Evolutionary conservation across 129 eudicot species (phyloP), one percentile per base, ranked within the genome.

Genomic region (Logfia minima): DNA sequence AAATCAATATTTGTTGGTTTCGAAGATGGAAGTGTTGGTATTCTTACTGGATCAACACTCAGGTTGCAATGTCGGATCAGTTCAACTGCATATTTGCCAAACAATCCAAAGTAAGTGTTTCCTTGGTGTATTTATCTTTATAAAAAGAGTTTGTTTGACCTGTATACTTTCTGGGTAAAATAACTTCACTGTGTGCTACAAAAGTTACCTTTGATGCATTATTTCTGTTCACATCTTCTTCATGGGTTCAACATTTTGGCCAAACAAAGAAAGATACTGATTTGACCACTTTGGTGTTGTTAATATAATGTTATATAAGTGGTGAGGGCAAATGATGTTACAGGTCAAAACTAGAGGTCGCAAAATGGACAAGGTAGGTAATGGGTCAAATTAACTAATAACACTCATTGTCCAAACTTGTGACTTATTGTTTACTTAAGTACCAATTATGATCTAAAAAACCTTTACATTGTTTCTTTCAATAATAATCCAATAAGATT

Each of bases 11-110:
- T 76, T 61, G 97, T 88, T 35, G 78, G 92, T 70, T 88, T 85
- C 66, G 89, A 91, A 73, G 95, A 91, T 55, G 97, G 92, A 72
- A 86, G 97, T 82, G 82, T 91, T n/a, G 89, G 90, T 70, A 86
- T 91, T 83, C 92, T 91, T 26, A 87, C 94, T 68, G 89, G 94
- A 51, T 75, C 92, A 66, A 85, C 88, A 51, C 89, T 91, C 41
- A 86, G 87, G 82, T 81, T 88, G 78, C 90, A 92, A 68, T 91
- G 97, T 59, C 88, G 90, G 51, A 84, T 91, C 32, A 87, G 77
- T 85, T 87, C 92, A 66, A 77, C 85, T 21, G 83, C 97, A 3
- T 91, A 91, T 77, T 75, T 91, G 66, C 87, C 95, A 48, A 45
- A 76, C 66, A 91, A 83, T 82, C 94, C 95, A 75, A 87, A 88